Conservation (phyloP, 805 yeast species). For the Helenozyma rhizophorensis region DNA sequence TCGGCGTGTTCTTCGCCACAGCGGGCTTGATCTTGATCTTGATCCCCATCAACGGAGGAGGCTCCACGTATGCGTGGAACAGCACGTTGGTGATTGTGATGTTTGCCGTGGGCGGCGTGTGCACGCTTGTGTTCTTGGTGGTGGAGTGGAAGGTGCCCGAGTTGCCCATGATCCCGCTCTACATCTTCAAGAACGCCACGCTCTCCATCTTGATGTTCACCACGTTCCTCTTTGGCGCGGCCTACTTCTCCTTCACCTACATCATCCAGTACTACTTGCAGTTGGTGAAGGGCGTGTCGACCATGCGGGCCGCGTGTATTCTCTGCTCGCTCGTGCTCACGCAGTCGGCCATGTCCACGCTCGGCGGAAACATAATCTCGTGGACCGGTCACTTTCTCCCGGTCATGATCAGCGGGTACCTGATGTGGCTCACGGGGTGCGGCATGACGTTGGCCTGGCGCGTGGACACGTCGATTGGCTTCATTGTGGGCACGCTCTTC, state of each 20-base stretch:
- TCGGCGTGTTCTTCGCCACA: slow-evolving; percentile 47
- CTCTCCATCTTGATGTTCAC: slow-evolving; percentile 27
- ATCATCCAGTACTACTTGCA: slow-evolving; percentile 49
- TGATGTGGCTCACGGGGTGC: slow-evolving; percentile 38
- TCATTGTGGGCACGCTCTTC: slow-evolving; percentile 36
- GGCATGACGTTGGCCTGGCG: slow-evolving; percentile 34
- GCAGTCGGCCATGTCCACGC: slow-evolving; percentile 39
- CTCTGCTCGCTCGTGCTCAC: slow-evolving; percentile 36
- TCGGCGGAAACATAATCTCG: slow-evolving; percentile 45
- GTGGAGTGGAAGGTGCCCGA: slow-evolving; percentile 47
- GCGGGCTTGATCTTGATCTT: slow-evolving; percentile 46
- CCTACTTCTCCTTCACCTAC: slow-evolving; percentile 43
- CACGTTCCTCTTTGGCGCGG: slow-evolving; percentile 46
- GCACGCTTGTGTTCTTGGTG: slow-evolving; percentile 39
- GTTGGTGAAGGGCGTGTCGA: slow-evolving; percentile 36
- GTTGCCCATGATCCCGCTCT: slow-evolving; percentile 53
- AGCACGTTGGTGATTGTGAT: slow-evolving; percentile 33
- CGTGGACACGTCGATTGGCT: slow-evolving; percentile 26
- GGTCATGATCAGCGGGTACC: slow-evolving; percentile 39
- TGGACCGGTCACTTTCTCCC: slow-evolving; percentile 39
- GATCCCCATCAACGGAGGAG: slow-evolving; percentile 62
- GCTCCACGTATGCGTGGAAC: slow-evolving; percentile 53
- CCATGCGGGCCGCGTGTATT: slow-evolving; percentile 38
- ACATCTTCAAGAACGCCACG: slow-evolving; percentile 33
- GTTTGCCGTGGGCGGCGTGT: slow-evolving; percentile 30